Percentiles rank a stretch among this genome's conserved stretches.
Conservation (phyloP, 2,329 filamentous ascomycete genomes). For the Talaromyces islandicus region DNA sequence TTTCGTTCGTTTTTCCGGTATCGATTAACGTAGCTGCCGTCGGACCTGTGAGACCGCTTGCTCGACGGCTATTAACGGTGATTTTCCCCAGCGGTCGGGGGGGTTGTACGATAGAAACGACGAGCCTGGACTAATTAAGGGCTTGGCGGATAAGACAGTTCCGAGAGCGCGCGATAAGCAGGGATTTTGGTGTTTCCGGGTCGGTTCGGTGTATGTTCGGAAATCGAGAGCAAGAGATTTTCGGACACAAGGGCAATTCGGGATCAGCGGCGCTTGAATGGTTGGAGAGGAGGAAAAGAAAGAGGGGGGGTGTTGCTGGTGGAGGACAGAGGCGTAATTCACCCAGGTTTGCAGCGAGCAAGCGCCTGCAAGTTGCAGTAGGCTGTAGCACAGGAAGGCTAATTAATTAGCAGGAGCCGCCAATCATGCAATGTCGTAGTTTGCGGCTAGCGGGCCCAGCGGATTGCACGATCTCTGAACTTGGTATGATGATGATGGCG, state of each 20-base stretch:
- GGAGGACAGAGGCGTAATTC: background rate
- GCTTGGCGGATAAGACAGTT: slow-evolving; percentile 10
- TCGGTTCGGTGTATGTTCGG: background rate
- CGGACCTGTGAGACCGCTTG: slow-evolving; percentile 35
- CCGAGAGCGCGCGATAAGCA: background rate
- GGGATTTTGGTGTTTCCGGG: background rate
- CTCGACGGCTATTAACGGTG: slow-evolving; percentile 30
- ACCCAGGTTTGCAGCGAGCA: slow-evolving; percentile 1
- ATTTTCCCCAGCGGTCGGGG: slow-evolving; percentile 38
- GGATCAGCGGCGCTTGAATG: background rate
- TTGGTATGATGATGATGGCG: background rate
- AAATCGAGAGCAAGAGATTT: background rate
- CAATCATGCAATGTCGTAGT: background rate
- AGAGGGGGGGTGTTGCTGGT: background rate
- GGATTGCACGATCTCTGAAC: background rate
- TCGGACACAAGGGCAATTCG: background rate
- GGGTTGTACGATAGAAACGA: slow-evolving; percentile 4
- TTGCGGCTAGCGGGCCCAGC: background rate
- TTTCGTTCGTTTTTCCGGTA: slow-evolving; percentile 10
- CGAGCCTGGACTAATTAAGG: background rate
- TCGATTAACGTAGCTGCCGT: slow-evolving; percentile 27
- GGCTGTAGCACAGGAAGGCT: background rate
- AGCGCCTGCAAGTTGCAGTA: background rate
- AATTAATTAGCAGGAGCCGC: background rate
- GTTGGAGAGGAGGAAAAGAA: background rate